These are phyloP conservation scores for Chlamydomonas incerta DNA, from an alignment of 139 green algal genomes.

Conservation along the genomic window DNA sequence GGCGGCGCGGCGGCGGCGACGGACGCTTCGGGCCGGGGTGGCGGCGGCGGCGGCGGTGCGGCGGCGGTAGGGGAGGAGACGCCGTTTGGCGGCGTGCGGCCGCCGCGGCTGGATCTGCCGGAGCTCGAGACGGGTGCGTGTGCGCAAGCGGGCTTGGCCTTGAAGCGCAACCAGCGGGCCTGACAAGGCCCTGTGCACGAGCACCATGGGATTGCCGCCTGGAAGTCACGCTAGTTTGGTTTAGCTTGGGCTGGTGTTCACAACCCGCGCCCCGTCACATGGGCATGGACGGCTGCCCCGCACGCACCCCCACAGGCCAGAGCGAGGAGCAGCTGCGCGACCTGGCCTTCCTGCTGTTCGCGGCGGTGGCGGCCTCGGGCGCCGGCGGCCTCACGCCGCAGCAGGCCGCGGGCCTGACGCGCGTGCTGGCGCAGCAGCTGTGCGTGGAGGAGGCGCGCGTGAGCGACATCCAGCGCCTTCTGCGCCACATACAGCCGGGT, in stretches of 20 bases:
- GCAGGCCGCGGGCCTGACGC: conserved; percentile 24
- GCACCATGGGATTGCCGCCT: no score
- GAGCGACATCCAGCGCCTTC: conserved; percentile 15
- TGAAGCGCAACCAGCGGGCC: no score
- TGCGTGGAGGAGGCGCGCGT: conserved; percentile 21
- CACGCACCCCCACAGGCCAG: conserved; percentile 4
- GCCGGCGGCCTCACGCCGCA: not conserved
- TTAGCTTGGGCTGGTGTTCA: no score
- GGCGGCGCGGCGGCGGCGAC: not conserved
- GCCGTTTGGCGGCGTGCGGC: not conserved
- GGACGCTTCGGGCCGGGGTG: not conserved
- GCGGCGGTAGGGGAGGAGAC: not conserved
- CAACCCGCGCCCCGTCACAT: no score
- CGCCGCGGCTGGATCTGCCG: conserved; percentile 34
- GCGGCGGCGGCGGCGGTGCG: not conserved
- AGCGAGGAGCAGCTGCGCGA: conserved; percentile 31
- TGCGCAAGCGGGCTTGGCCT: not conserved
- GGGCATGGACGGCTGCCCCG: not conserved
- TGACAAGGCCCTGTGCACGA: no score
- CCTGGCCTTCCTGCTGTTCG: conserved; percentile 42
- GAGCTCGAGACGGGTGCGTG: conserved; percentile 41
- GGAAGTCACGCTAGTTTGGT: no score
- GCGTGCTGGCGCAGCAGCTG: conserved; percentile 30
- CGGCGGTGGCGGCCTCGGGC: not conserved
- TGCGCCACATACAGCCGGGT: conserved; percentile 34